phyloP scores from a whole-genome alignment of 108 stramenopile genomes.

The Nannochloropsis salina region DNA sequence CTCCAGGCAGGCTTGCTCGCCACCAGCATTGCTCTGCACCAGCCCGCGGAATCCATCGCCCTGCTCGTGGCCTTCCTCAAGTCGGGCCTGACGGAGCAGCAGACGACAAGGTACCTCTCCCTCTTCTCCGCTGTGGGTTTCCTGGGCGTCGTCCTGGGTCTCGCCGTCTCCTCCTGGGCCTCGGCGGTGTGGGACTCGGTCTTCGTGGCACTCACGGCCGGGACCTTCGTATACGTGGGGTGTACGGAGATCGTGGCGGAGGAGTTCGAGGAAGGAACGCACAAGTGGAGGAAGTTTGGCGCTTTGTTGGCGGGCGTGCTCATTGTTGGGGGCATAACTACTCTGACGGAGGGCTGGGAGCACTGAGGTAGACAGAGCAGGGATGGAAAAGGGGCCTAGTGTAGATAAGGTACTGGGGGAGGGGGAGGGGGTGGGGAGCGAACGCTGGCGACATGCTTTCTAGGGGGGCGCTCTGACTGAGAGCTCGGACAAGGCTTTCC shows the following conservation, averaged over 20 bases:
- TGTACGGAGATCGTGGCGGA: constrained; percentile 91
- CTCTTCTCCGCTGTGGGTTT: constrained; percentile 78
- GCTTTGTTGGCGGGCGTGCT: constrained; percentile 70
- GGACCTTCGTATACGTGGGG: constrained; percentile 98
- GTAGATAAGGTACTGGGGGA: neutral
- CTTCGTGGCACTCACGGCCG: constrained; percentile 89
- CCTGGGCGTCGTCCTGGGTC: constrained; percentile 56
- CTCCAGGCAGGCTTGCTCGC: constrained; percentile 81
- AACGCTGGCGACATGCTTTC: neutral
- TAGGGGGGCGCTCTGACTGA: no score
- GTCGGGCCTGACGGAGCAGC: constrained; percentile 74
- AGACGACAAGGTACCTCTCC: constrained; percentile 69
- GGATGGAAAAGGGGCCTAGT: neutral
- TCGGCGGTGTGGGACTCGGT: constrained; percentile 60
- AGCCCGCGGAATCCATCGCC: constrained; percentile 94
- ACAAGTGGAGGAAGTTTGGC: constrained; percentile 88
- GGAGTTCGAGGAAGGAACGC: constrained; percentile 81
- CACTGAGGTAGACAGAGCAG: neutral
- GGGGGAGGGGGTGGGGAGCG: neutral
- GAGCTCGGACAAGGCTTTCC: no score
- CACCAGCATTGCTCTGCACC: constrained; percentile 83
- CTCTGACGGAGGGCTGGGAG: neutral
- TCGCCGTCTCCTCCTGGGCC: constrained; percentile 16
- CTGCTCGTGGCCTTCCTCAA: constrained; percentile 91
- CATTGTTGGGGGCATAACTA: constrained; percentile 13